Evolutionary conservation across 495 filamentous ascomycete species (phyloP).

Genomic region (Eremomyces bilateralis): DNA sequence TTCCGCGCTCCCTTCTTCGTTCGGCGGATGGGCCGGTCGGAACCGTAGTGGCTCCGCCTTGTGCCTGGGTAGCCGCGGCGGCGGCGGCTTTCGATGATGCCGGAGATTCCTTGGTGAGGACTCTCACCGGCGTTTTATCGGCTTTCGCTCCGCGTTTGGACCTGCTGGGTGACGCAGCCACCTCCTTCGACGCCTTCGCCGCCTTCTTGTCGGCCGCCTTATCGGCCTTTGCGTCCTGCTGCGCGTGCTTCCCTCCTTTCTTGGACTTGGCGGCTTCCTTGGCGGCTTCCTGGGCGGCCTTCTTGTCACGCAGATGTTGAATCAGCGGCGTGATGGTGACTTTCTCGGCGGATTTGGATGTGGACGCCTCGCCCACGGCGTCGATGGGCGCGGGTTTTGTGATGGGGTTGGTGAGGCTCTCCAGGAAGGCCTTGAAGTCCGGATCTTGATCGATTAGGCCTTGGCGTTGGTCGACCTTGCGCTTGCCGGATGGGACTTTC

Average conservation of each 20-base stretch:
- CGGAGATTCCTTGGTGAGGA: conserved; percentile 45
- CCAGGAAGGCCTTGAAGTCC: conserved; percentile 84
- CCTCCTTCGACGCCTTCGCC: conserved; percentile 12
- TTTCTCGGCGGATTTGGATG: conserved; percentile 18
- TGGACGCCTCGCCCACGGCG: conserved; percentile 1
- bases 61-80: conserved; percentile 6
- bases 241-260: conserved; percentile 11
- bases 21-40: conserved; percentile 21
- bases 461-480: conserved; percentile 59
- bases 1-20: conserved; percentile 43
- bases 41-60: conserved; percentile 8
- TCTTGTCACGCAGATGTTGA: conserved; percentile 76
- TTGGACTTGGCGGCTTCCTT: conserved; percentile 9
- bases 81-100: conserved; percentile 13
- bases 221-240: conserved; percentile 29
- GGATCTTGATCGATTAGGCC: conserved; percentile 91
- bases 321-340: conserved; percentile 71
- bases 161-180: conserved; percentile 22
- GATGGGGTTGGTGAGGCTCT: conserved; percentile 62
- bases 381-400: conserved; percentile 30
- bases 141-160: conserved; percentile 24
- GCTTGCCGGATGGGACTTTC: conserved; percentile 48
- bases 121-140: conserved; percentile 57
- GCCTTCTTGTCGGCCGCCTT: conserved; percentile 27
- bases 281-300: conserved; percentile 51